phyloP scores from a whole-genome alignment of 192 early-diverging fungal species.

The Pecoramyces ruminantium region DNA sequence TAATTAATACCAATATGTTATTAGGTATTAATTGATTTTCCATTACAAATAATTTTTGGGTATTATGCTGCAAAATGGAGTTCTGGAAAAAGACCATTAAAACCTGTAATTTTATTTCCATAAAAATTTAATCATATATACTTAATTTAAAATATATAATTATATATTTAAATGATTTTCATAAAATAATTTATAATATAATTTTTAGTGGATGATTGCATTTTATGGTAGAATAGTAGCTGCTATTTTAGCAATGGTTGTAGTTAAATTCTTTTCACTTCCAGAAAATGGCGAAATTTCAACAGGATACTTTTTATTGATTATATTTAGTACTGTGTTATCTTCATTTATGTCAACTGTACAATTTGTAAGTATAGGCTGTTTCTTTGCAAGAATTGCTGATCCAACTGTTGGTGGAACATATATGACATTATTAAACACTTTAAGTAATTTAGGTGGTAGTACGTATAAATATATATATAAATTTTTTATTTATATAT shows the following conservation, averaged over 20 bases:
- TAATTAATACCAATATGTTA: neutral
- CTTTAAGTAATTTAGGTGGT: conserved; percentile 89
- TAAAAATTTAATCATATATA: neutral
- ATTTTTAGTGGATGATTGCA: conserved; percentile 62
- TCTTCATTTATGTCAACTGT: conserved; percentile 44
- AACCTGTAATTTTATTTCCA: conserved; percentile 31
- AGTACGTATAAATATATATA: conserved; percentile 85
- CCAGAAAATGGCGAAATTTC: conserved; percentile 48
- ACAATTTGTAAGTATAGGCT: conserved; percentile 89
- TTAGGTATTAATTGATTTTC: conserved; percentile 78
- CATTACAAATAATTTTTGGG: conserved; percentile 89
- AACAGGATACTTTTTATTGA: neutral
- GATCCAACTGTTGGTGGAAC: conserved; percentile 82
- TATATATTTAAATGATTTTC: no score
- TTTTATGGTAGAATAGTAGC: conserved; percentile 72
- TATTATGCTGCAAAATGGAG: conserved; percentile 97
- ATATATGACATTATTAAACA: conserved; percentile 50
- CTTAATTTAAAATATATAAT: no score
- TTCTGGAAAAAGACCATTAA: conserved; percentile 60
- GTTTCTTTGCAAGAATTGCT: conserved; percentile 85
- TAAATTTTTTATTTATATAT: no score
- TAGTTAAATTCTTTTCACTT: conserved; percentile 50
- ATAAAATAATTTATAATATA: no score
- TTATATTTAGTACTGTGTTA: neutral
- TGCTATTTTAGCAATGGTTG: conserved; percentile 64